Evolutionary conservation across 2,329 filamentous ascomycete genomes (phyloP), one percentile per base, ranked within the genome.

Genomic region (Hymenoscyphus fructigenus): DNA sequence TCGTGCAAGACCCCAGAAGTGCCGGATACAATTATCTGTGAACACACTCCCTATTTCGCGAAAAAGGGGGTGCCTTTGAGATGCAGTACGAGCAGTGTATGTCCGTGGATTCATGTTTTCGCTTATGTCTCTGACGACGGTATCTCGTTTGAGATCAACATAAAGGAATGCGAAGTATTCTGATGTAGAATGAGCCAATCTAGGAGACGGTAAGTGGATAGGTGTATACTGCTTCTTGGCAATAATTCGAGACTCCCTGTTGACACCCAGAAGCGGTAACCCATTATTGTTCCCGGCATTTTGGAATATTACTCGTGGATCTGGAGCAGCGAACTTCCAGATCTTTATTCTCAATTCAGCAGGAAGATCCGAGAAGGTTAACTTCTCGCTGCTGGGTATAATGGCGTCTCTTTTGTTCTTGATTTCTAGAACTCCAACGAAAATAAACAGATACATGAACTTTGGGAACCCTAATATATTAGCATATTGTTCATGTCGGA

Each of bases 1-100:
- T 14, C 23, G 47, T 53, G 47, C 47, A 53, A 53, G 47, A 26
- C 47, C 47, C 47, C 47, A 53, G 47, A 53, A 53, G 23, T 53
- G 47, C 9, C 47, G 26, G n/a, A 53, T 14, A 10, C 47, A 53
- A 26, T 12, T 15, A 53, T 23, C 14, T 7, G 20, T 53, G 10
- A 28, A 53, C 10, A 23, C 47, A 23, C 47, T 53, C 26, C 47
- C 47, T 53, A 23, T 5, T 53, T 53, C 47, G 47, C 23, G 20
- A 14, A 53, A 53, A 9, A 53, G 20, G 14, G 47, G 20, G 20
- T 53, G 20, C 20, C 20, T 23, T 26, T 53, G 20, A 10, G n/a
- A 53, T 26, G 47, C 14, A 23, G 23, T 14, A 9, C 20, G 6
- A 10, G 47, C 47, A 7, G 47, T 53, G 20, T 26, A 23, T 53